A percentile compares a stretch with the other conserved stretches of the same genome.
Evolutionary conservation across 2,329 filamentous ascomycete species (phyloP).

Genomic region (Diaporthe sp.): DNA sequence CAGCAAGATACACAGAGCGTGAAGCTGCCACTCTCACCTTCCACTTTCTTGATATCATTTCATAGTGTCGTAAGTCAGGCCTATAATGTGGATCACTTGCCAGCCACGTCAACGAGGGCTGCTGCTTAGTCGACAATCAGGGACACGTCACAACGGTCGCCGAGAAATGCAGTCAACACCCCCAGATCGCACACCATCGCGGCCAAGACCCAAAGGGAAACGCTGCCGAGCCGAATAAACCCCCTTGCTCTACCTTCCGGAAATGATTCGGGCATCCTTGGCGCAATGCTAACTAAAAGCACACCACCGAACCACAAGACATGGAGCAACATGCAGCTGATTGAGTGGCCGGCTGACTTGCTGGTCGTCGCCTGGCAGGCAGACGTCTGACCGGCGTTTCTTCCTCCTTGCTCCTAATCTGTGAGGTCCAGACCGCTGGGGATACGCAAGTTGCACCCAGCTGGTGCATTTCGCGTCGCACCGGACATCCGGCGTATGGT

Average conservation of each 20-base stretch:
- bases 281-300: conserved; percentile 16
- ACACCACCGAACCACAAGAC: not conserved
- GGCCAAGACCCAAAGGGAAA: conserved; percentile 5
- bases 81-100: no score
- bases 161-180: conserved; percentile 10
- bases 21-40: not conserved
- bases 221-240: not conserved
- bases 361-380: not conserved
- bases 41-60: not conserved
- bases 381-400: not conserved
- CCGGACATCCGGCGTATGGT: not conserved
- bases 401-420: not conserved
- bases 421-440: not conserved
- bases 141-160: conserved; percentile 8
- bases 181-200: conserved; percentile 9
- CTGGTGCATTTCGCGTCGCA: not conserved
- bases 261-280: conserved; percentile 11
- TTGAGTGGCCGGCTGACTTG: not conserved
- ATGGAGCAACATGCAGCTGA: not conserved
- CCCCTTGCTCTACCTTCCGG: not conserved
- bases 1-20: no score
- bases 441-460: not conserved
- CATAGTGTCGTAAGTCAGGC: no score
- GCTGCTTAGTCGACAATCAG: not conserved
- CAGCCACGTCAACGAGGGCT: no score